These are phyloP conservation scores for Solanum appendiculatum DNA, from an alignment of 257 asterid species.

Conservation along the genomic window DNA sequence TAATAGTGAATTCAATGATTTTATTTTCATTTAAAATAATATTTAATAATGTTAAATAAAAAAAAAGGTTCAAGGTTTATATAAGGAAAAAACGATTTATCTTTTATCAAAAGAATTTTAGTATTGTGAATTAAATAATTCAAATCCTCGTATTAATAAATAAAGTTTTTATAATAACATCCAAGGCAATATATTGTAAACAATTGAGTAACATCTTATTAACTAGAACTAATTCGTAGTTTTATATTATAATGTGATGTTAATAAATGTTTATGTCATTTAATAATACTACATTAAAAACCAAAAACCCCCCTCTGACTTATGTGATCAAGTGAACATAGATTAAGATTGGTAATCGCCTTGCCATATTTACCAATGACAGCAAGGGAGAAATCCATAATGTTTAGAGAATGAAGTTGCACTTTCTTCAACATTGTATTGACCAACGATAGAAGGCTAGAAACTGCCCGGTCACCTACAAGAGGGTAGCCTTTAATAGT, in stretches of 20 bases:
- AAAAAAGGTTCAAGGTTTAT: background rate
- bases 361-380: slow-evolving; percentile 76
- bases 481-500: slow-evolving; percentile 64
- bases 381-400: slow-evolving; percentile 72
- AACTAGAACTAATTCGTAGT: background rate
- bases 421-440: slow-evolving; percentile 45
- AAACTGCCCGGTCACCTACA: slow-evolving; percentile 79
- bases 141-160: background rate
- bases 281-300: too few species aligned
- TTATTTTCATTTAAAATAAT: too few species aligned
- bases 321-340: slow-evolving; percentile 55
- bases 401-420: slow-evolving; percentile 57
- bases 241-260: background rate
- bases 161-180: background rate
- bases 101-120: too few species aligned
- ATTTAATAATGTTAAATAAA: too few species aligned
- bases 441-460: slow-evolving; percentile 44
- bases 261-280: too few species aligned
- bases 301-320: slow-evolving; percentile 92
- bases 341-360: slow-evolving; percentile 47
- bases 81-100: background rate
- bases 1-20: too few species aligned
- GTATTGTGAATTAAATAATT: too few species aligned
- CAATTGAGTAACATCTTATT: background rate
- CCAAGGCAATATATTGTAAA: too few species aligned